Base-by-base conservation (phyloP, 192 early-diverging fungal genomes). In the Coemansia javaensis region DNA sequence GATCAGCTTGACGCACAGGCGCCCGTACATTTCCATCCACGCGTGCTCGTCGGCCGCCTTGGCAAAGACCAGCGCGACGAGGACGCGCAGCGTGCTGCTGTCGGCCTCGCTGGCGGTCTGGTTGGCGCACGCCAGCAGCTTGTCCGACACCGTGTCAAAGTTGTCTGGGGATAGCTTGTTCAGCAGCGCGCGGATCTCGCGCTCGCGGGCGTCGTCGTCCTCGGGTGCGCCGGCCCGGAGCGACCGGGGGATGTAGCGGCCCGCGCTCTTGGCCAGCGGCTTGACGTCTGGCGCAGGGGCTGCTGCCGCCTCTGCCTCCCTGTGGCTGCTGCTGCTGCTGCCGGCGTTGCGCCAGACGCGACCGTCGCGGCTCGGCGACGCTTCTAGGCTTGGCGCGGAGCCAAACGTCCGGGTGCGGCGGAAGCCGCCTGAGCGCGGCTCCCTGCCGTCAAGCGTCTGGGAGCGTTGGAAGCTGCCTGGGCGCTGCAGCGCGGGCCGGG, bases 81-180 rank as follows among this genome's bases (percentile, higher is more conserved):
- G 85, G 39, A 75, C 80, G 48, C 80, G 82, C 39, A 98, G 74
- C 11, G 90, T 80, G 12, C 67, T 61, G 17, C 85, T 83, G 48
- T 85, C 78, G 4, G 59, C 68, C 57, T 83, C 79, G 33, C 75
- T 67, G 47, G 65, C 66, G 1, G 79, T 81, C 44, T 81, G 69
- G 38, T 92, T 84, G n/a, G 84, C 89, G 59, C 80, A 80, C n/a
- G 82, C 74, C 20, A 90, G 60, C 41, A 99, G 88, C 65, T 97
- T 85, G 46, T 81, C 80, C 4, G 87, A 83, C 27, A 99, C 82
- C 12, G 63, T 57, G 28, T 91, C 88, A 55, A 95, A 97, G 71
- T 90, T 93, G 56, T 99, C 96, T 1, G 90, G 70, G 2, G 96
- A 93, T 43, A 99, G 70, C 80, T 97, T 99, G 82, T 99, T 99